Evolutionary conservation across 2,329 filamentous ascomycete species (phyloP).

Genomic region (Monosporascus sp.): DNA sequence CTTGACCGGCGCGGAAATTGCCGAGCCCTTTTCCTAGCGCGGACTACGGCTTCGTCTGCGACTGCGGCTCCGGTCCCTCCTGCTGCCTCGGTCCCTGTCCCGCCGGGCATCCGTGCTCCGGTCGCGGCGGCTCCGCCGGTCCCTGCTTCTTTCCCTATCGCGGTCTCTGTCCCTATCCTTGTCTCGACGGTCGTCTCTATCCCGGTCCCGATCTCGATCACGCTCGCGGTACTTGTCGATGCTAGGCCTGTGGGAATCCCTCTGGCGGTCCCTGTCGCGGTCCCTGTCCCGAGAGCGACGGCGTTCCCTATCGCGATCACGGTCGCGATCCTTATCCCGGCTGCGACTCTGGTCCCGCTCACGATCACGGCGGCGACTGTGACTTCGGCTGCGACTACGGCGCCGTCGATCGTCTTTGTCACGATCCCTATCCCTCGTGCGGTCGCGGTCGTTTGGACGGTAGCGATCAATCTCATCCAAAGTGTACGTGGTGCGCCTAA

Average conservation of each 20-base stretch:
- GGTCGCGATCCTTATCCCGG: conserved; percentile 29
- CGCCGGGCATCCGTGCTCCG: conserved; percentile 9
- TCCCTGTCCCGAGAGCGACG: conserved; percentile 34
- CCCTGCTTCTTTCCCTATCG: conserved; percentile 25
- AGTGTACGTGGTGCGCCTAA: conserved; percentile 25
- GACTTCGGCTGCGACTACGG: conserved; percentile 24
- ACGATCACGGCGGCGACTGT: conserved; percentile 27
- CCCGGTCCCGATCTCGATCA: conserved; percentile 24
- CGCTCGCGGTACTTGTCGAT: conserved; percentile 10
- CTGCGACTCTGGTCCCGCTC: conserved; percentile 26
- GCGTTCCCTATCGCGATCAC: conserved; percentile 22
- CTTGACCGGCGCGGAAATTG: not conserved
- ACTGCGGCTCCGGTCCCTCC: conserved; percentile 13
- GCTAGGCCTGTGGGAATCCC: conserved; percentile 16
- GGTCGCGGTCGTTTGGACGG: conserved; percentile 12
- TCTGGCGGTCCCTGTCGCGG: conserved; percentile 30
- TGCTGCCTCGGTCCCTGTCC: conserved; percentile 26
- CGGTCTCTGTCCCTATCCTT: conserved; percentile 21
- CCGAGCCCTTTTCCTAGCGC: conserved; percentile 14
- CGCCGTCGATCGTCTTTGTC: conserved; percentile 21
- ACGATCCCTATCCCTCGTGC: conserved; percentile 15
- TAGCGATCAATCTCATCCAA: conserved; percentile 13
- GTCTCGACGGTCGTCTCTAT: conserved; percentile 23
- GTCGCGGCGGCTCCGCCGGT: conserved; percentile 24
- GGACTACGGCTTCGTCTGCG: conserved; percentile 20